These are phyloP conservation scores for Mortierella sp. DNA, from an alignment of 371 early-diverging fungal species.

Conservation along the genomic window DNA sequence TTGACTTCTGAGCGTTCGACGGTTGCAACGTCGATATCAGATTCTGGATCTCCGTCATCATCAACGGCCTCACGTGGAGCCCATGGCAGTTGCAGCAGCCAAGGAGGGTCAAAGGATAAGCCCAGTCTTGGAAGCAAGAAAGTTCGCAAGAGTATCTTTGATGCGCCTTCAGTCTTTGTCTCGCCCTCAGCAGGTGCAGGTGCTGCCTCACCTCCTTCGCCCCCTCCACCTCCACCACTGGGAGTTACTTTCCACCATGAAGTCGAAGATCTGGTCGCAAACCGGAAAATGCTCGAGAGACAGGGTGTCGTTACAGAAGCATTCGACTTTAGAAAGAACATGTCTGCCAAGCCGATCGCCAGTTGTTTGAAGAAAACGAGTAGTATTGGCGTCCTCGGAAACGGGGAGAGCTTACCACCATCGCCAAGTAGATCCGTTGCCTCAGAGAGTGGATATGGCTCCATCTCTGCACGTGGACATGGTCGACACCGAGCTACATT, in stretches of 20 bases:
- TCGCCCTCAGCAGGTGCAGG: conserved; percentile 1
- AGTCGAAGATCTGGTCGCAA: conserved; percentile 35
- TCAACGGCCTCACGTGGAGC: not conserved
- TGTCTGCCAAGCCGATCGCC: conserved; percentile 25
- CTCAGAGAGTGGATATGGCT: conserved; percentile 22
- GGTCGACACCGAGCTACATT: not conserved
- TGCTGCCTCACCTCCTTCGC: too few species aligned
- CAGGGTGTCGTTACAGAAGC: conserved; percentile 7
- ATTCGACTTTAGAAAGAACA: conserved; percentile 3
- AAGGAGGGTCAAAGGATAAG: too few species aligned
- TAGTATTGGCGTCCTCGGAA: conserved; percentile 25
- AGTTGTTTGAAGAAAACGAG: conserved; percentile 45
- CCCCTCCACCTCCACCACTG: too few species aligned
- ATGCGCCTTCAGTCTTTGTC: conserved; percentile 23
- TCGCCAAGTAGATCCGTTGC: too few species aligned
- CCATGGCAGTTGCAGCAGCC: not conserved
- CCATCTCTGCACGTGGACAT: conserved; percentile 4
- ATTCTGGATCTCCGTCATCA: conserved; percentile 11
- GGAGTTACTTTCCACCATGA: conserved; percentile 41
- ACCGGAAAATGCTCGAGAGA: conserved; percentile 27
- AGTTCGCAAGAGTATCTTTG: conserved; percentile 19
- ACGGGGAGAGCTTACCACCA: not conserved
- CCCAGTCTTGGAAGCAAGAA: too few species aligned
- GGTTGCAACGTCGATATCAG: conserved; percentile 26
- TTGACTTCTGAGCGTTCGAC: conserved; percentile 30